These are phyloP conservation scores for Ambispora gerdemannii DNA, from an alignment of 192 early-diverging fungal genomes.

Conservation along the genomic window DNA sequence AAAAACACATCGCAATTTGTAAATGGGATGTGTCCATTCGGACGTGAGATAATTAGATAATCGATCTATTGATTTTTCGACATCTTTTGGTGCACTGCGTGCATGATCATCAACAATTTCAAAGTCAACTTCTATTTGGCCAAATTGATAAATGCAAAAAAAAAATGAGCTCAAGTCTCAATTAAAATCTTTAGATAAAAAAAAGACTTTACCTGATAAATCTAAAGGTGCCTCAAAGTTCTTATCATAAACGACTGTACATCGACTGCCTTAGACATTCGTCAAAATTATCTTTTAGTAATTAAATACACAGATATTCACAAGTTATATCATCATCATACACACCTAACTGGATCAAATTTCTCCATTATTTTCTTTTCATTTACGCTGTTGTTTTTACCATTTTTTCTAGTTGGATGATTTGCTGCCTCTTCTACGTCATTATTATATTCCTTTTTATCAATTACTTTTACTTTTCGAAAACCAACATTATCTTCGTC, in stretches of 20 bases:
- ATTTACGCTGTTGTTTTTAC: background rate
- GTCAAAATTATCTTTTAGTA: background rate
- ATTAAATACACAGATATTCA: too few relatives aligned
- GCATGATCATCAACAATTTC: constrained; percentile 42
- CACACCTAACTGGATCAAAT: background rate
- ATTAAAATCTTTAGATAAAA: background rate
- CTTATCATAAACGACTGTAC: background rate
- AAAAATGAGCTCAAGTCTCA: background rate
- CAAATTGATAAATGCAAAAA: background rate
- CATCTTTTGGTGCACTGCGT: constrained; percentile 35
- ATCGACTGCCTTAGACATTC: background rate
- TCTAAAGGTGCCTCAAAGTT: background rate
- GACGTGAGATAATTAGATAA: constrained; percentile 49
- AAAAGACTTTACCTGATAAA: background rate
- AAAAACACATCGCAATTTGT: constrained; percentile 52
- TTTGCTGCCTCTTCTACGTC: background rate
- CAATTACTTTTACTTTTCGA: background rate
- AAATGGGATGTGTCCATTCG: constrained; percentile 36
- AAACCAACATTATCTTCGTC: too few relatives aligned
- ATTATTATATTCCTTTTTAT: background rate
- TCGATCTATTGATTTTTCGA: constrained; percentile 29
- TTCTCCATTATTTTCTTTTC: background rate
- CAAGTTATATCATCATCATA: background rate
- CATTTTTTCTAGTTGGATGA: too few relatives aligned
- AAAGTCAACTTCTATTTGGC: constrained; percentile 33